Percentiles rank a stretch among this genome's conserved stretches.
Evolutionary conservation across 2,329 filamentous ascomycete genomes (phyloP).

Genomic region (Colletotrichum nymphaeae): DNA sequence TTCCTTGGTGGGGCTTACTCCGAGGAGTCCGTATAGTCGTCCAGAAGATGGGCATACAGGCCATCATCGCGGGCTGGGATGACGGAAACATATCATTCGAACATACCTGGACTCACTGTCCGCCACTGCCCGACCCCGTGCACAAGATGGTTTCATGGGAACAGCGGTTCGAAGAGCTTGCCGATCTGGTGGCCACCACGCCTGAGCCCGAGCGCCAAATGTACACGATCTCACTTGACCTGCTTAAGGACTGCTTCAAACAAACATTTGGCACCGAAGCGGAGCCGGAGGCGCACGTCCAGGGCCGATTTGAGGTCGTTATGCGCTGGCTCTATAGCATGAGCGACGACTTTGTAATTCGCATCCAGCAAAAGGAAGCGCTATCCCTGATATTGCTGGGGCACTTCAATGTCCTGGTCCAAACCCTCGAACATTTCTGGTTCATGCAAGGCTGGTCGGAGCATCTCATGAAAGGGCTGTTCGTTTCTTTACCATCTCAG

Average conservation of each 20-base stretch:
- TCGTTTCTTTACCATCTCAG: neutral
- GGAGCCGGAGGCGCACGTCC: conserved; percentile 4
- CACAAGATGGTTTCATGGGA: conserved; percentile 34
- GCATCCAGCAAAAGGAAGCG: conserved; percentile 28
- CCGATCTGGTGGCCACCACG: conserved; percentile 26
- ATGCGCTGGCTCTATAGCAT: conserved; percentile 37
- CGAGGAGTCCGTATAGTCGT: conserved; percentile 37
- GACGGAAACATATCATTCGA: conserved; percentile 22
- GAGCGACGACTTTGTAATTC: conserved; percentile 24
- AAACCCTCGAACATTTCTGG: conserved; percentile 37
- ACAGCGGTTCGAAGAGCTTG: conserved; percentile 27
- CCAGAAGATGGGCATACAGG: conserved; percentile 25
- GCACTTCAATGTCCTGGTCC: conserved; percentile 36
- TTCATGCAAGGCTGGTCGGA: conserved; percentile 38
- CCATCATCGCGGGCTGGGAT: conserved; percentile 35
- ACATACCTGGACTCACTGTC: conserved; percentile 10
- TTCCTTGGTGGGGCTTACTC: conserved; percentile 38
- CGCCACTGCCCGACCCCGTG: neutral
- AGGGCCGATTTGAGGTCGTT: conserved; percentile 29
- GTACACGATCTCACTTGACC: neutral
- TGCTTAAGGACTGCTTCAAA: conserved; percentile 27
- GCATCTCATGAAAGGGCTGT: conserved; percentile 36
- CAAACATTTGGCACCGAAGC: conserved; percentile 29
- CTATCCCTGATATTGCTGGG: conserved; percentile 35
- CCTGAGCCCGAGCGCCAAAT: neutral